Evolutionary conservation across 768 basidiomycete species (phyloP).

Genomic region (Mycena olivaceomarginata): DNA sequence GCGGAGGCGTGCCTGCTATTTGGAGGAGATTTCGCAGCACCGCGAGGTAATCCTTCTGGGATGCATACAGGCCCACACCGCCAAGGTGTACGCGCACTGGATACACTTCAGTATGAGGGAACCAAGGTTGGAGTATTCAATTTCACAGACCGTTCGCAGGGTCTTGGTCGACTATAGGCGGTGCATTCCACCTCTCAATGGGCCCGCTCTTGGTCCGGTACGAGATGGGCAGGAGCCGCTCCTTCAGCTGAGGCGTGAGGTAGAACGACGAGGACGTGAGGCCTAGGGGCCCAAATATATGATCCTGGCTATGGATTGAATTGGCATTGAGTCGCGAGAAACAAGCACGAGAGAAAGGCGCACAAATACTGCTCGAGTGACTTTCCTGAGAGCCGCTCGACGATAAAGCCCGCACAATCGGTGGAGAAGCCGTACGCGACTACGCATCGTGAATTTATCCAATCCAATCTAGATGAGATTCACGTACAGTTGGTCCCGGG

Average conservation of each 20-base stretch:
- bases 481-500: constrained; percentile 45
- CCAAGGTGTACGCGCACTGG: constrained; percentile 46
- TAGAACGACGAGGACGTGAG: constrained; percentile 48
- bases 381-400: constrained; percentile 50
- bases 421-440: constrained; percentile 48
- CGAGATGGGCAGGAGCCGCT: constrained; percentile 35
- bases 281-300: constrained; percentile 47
- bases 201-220: constrained; percentile 39
- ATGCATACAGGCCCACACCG: constrained; percentile 45
- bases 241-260: constrained; percentile 40
- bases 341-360: constrained; percentile 1
- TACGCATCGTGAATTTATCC: not conserved
- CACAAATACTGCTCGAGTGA: constrained; percentile 55
- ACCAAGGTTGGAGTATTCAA: not conserved
- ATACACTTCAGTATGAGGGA: not conserved
- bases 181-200: constrained; percentile 38
- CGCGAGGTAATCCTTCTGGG: constrained; percentile 48
- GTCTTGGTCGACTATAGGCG: constrained; percentile 35
- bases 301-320: constrained; percentile 38
- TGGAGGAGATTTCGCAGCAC: constrained; percentile 43
- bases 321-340: not conserved
- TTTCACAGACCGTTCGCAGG: constrained; percentile 15
- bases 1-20: constrained; percentile 18
- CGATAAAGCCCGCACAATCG: constrained; percentile 52
- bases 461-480: not conserved